Base-by-base conservation (phyloP, 83 land plant genomes). In the Isoetes engelmannii region DNA sequence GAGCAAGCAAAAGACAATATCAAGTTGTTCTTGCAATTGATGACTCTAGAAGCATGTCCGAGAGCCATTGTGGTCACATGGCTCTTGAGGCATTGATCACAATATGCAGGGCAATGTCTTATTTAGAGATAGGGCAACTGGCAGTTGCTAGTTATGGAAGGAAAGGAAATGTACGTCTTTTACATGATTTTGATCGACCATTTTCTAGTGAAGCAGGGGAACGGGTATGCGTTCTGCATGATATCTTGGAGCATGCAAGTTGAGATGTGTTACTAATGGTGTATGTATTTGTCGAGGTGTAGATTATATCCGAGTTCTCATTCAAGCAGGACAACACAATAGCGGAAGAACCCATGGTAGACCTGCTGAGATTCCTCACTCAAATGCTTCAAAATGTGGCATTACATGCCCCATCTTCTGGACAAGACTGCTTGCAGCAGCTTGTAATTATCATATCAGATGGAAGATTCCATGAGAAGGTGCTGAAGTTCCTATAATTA, bases 21-120 rank as follows among this genome's bases (percentile, higher is more conserved):
- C 99, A 92, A 80, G 89, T 95, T 37, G 88, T 95, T 13, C 73
- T 95, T 75, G 99, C 99, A 20, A 81, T 95, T 41, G 99, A 95
- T 82, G 99, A 95, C 77, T 95, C 99, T 3, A 84, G 89, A 5
- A 95, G 99, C 66, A 95, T 95, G 99, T 86, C 89, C 9, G 99
- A 95, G 72, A 86, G 88, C 50, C 70, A 81, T 46, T 89, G 94
- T 81, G 97, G 99, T 6, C 82, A 87, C 61, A 76, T 92, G 81
- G 99, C 99, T 19, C 81, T 85, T 57, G 90, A 92, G 69, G 91
- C 99, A 13, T 69, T 95, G 69, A 85, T 95, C 62, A 87, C 99
- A 6, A 95, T 95, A 4, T 95, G 97, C 64, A 81, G 92, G 8
- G 89, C 97, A 48, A 91, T 95, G 97, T 91, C 97, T 65, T 94